These are phyloP conservation scores for Lichtheimia ornata DNA, from an alignment of 371 early-diverging fungal genomes.

Conservation along the genomic window DNA sequence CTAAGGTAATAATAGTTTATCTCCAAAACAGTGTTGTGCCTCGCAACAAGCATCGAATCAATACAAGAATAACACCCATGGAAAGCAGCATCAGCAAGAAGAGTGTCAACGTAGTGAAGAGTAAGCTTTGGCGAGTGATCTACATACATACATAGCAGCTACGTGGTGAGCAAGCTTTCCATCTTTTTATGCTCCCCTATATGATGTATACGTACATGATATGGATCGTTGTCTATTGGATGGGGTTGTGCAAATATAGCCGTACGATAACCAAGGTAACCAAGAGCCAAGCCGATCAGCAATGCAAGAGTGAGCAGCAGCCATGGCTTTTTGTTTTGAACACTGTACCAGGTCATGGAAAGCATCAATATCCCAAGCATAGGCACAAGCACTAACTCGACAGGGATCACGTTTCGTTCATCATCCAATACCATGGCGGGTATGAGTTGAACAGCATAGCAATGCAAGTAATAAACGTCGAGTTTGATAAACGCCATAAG, in stretches of 20 bases:
- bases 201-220: slow-evolving; percentile 13
- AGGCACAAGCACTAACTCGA: slow-evolving; percentile 19
- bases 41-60: no score
- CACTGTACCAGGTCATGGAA: slow-evolving; percentile 9
- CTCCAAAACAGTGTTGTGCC: no score
- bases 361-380: slow-evolving; percentile 9
- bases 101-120: not conserved
- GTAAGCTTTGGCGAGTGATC: not conserved
- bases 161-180: no score
- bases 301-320: slow-evolving; percentile 1
- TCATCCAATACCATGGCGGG: slow-evolving; percentile 16
- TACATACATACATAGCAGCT: not conserved
- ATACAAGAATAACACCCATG: no score
- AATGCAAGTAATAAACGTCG: slow-evolving; percentile 24
- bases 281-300: slow-evolving; percentile 4
- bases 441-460: slow-evolving; percentile 20
- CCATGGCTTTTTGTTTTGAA: slow-evolving; percentile 10
- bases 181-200: no score
- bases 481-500: slow-evolving; percentile 21
- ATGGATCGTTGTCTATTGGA: slow-evolving; percentile 16
- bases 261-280: slow-evolving; percentile 26
- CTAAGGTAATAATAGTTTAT: no score
- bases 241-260: slow-evolving; percentile 21
- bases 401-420: not conserved
- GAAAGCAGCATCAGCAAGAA: no score